Evolutionary conservation across 2,329 filamentous ascomycete species (phyloP), one percentile per base, ranked within the genome.

Genomic region (Ceratocystis albifundus): DNA sequence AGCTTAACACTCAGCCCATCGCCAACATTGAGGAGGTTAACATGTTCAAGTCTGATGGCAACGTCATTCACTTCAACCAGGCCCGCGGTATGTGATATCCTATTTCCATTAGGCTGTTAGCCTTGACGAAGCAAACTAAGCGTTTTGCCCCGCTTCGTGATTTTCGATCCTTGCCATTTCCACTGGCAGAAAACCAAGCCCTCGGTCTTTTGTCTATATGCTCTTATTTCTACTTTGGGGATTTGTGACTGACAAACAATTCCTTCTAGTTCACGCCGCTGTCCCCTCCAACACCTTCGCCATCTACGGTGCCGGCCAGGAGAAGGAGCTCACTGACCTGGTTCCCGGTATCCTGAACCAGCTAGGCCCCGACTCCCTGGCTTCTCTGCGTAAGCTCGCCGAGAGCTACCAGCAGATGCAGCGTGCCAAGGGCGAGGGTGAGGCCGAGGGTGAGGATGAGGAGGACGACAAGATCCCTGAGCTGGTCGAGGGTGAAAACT

Each of bases 1-100:
- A 99, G 88, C 87, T 99, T 79, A 97, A 97, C 81, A 93, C 96
- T 68, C 94, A 99, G 86, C 94, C 94, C 75, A 97, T 99, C 80
- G 92, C 96, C 83, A 90, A 89, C 72, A 99, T 99, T 74, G 94
- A 99, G 87, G 94, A 99, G 84, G 94, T 99, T 78, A 99, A 99
- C 88, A 99, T 99, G 94, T 99, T 99, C 88, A 99, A 99, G 89
- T 88, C 89, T 77, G 94, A 99, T 77, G 94, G 94, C 79, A 99
- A 99, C 79, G 94, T 99, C 79, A 97, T 99, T 76, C 94, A 99
- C 86, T 99, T 99, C 78, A 88, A 90, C 74, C 90, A 90, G 75
- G 94, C 94, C 73, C 96, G 96, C 84, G 94, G 94, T 97, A 81
- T 76, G 85, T 82, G 63, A 67, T 50, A 32, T 64, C 25, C 17